Base-by-base conservation (phyloP, 2,329 filamentous ascomycete genomes). In the Cadophora malorum region DNA sequence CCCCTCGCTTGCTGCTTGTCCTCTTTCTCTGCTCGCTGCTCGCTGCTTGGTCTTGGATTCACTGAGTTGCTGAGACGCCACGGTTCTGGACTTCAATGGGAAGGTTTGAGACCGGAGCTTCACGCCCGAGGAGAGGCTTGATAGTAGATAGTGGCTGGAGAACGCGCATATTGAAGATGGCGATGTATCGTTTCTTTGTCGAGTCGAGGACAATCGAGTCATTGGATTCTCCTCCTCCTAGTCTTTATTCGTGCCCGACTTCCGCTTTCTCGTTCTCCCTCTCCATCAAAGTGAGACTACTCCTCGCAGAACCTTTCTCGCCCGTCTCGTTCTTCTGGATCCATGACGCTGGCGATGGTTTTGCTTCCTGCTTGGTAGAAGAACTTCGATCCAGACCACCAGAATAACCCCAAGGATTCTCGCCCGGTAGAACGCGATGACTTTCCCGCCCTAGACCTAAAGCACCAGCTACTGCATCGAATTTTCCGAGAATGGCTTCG, bases 401-500 rank as follows among this genome's bases (percentile, higher is more conserved):
- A 38, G 55, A 28, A 35, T 67, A 66, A 21, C 53, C 63, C 63
- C 58, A 64, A 14, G 59, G 47, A 49, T 63, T 67, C 1, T 52
- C 33, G 23, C 58, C 69, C 52, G 56, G 50, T n/a, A 58, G 19
- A n/a, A 70, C 28, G 47, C 55, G 23, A 14, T 59, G 33, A 23
- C 33, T 60, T 47, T 21, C 50, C 8, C 28, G 60, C 21, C 28
- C 31, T 23, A 65, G 49, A 19, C 63, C 58, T 31, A 67, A 47
- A 31, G 53, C 50, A 38, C 41, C 33, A 28, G 65, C 33, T 41
- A 65, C 38, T 38, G 66, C 67, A 62, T 70, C 61, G 41, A 68
- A 10, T 38, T 45, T 50, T n/a, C 61, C 58, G 5, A 69, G 58
- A 60, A 67, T 55, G 52, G 66, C 33, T 49, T 66, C 65, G 63